phyloP scores from a whole-genome alignment of 192 early-diverging fungal genomes.

The Mortierella antarctica region DNA sequence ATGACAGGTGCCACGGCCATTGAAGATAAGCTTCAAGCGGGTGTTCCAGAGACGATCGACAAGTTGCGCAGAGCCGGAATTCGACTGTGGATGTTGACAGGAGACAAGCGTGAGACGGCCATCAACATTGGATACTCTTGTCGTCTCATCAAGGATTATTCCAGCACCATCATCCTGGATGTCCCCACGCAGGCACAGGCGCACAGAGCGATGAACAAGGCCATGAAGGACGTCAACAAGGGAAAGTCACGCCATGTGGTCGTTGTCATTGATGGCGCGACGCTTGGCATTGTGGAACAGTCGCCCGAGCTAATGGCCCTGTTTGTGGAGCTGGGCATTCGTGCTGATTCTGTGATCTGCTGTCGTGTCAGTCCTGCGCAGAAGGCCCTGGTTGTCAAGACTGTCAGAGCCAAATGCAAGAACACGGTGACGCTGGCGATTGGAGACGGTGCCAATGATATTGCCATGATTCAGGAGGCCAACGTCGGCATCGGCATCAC shows the following conservation, averaged over 20 bases:
- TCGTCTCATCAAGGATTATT: constrained; percentile 67
- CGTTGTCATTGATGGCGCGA: constrained; percentile 59
- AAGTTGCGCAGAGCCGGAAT: constrained; percentile 82
- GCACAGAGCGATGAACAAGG: constrained; percentile 46
- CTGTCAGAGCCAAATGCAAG: constrained; percentile 62
- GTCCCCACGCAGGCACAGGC: constrained; percentile 49
- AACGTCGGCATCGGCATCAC: constrained; percentile 94
- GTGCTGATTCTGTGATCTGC: constrained; percentile 86
- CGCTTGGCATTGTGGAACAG: constrained; percentile 58
- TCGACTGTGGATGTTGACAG: constrained; percentile 92
- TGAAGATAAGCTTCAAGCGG: constrained; percentile 88
- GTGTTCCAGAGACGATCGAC: constrained; percentile 87
- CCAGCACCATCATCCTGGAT: constrained; percentile 58
- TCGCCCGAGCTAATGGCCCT: constrained; percentile 61
- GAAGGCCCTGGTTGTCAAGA: constrained; percentile 88
- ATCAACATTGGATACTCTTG: constrained; percentile 91
- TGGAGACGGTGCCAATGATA: constrained; percentile 95
- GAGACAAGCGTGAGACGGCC: constrained; percentile 92
- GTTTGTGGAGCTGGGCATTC: constrained; percentile 80
- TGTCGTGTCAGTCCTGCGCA: constrained; percentile 91
- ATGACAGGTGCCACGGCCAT: constrained; percentile 90
- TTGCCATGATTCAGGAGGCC: constrained; percentile 96
- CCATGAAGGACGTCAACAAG: constrained; percentile 53
- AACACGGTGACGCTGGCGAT: constrained; percentile 79
- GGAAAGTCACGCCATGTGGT: constrained; percentile 55